A percentile compares a stretch with the other conserved stretches of the same genome.
These are phyloP conservation scores for Alternaria panax DNA, from an alignment of 2,329 filamentous ascomycete species.

Conservation along the genomic window DNA sequence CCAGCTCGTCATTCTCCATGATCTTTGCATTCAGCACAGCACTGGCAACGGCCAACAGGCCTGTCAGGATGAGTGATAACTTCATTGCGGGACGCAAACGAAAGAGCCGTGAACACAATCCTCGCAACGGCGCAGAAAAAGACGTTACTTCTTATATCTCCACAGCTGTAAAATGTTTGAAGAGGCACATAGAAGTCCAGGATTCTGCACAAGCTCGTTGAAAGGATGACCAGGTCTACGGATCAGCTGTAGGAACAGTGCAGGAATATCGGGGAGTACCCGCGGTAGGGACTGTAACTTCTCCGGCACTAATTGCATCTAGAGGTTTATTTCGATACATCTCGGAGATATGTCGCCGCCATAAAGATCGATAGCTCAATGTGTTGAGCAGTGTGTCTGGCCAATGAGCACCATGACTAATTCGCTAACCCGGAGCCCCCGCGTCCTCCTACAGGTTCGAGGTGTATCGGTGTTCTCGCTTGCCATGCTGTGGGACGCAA, in stretches of 20 bases:
- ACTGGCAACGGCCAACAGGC: background rate
- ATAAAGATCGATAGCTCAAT: background rate
- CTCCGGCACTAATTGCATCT: background rate
- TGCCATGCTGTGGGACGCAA: background rate
- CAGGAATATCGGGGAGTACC: background rate
- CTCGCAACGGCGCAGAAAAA: background rate
- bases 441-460: background rate
- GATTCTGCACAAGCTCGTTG: background rate
- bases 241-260: background rate
- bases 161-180: background rate
- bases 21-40: background rate
- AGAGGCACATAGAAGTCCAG: background rate
- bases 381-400: background rate
- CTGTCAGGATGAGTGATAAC: background rate
- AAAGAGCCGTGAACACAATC: background rate
- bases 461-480: background rate
- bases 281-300: background rate
- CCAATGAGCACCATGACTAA: background rate
- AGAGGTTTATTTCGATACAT: background rate
- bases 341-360: background rate
- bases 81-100: background rate
- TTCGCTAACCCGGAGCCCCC: background rate
- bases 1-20: conserved; percentile 43
- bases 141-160: background rate
- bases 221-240: background rate